Evolutionary conservation across 1,284 basidiomycete species (phyloP).

Genomic region (Vanrija sp.): DNA sequence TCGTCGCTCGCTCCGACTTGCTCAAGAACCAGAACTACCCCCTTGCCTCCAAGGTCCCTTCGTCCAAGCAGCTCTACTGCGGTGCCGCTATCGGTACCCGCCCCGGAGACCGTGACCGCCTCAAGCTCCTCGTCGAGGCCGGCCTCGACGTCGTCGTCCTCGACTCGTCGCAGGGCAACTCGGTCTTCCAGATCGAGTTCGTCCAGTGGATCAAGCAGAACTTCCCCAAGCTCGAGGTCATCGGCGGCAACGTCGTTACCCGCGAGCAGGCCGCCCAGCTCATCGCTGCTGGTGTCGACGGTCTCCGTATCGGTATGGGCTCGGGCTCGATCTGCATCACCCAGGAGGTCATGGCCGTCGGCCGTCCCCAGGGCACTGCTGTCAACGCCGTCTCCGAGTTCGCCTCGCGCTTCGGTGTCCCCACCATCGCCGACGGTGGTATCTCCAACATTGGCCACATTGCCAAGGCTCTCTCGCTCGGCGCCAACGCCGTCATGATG

Average conservation of each 20-base stretch:
- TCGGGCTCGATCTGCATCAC: conserved; percentile 99
- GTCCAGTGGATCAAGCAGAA: conserved; percentile 88
- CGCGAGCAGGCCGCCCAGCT: conserved; percentile 93
- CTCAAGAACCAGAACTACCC: conserved; percentile 98
- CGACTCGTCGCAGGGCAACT: conserved; percentile 97
- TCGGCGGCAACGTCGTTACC: conserved; percentile 96
- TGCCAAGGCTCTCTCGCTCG: conserved; percentile 91
- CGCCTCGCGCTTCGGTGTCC: conserved; percentile 81
- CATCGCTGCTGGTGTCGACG: conserved; percentile 92
- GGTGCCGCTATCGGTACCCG: conserved; percentile 97
- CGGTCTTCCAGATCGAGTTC: conserved; percentile 90
- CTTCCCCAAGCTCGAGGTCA: conserved; percentile 80
- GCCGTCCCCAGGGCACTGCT: conserved; percentile 94
- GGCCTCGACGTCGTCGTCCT: conserved; percentile 93
- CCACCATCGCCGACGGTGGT: conserved; percentile 97
- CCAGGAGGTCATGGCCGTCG: conserved; percentile 99
- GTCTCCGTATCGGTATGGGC: conserved; percentile 93
- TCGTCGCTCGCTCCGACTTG: conserved; percentile 91
- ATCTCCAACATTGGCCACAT: conserved; percentile 95
- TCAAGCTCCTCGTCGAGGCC: conserved; percentile 81
- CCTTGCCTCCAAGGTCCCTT: conserved; percentile 84
- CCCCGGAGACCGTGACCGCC: conserved; percentile 78
- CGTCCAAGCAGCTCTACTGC: conserved; percentile 93
- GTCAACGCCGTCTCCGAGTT: conserved; percentile 95
- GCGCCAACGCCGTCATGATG: conserved; percentile 98